Percentiles rank a stretch among this genome's conserved stretches.
These are phyloP conservation scores for Macrophomina tecta DNA, from an alignment of 2,329 filamentous ascomycete species.

Conservation along the genomic window DNA sequence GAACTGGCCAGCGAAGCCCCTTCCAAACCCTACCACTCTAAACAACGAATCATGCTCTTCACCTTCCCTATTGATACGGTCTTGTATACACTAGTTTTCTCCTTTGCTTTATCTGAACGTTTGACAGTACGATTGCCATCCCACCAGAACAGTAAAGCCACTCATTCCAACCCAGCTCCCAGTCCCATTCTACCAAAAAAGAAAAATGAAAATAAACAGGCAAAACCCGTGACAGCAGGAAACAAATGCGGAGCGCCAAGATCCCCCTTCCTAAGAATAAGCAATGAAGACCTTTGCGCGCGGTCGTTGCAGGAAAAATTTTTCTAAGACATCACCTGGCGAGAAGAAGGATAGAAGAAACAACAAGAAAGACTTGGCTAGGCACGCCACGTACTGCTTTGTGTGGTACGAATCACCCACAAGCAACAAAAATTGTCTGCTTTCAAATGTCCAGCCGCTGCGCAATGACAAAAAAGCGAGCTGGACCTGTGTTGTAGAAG, in stretches of 20 bases:
- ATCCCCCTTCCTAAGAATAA: neutral
- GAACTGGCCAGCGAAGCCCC: neutral
- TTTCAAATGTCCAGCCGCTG: constrained; percentile 14
- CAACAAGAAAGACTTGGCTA: neutral
- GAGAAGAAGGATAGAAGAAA: neutral
- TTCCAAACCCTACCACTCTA: neutral
- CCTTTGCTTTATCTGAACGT: neutral
- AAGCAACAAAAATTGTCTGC: neutral
- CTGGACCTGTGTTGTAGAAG: constrained; percentile 21
- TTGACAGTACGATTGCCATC: neutral
- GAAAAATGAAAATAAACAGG: neutral
- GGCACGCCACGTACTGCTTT: constrained; percentile 6
- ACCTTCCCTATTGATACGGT: neutral
- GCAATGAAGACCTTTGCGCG: constrained; percentile 3
- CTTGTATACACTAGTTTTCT: neutral
- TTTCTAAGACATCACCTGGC: neutral
- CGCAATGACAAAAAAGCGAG: neutral
- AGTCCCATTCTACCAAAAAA: neutral
- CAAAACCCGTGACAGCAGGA: neutral
- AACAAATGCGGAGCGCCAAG: neutral
- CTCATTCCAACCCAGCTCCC: neutral
- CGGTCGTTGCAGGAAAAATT: neutral
- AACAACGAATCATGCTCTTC: neutral
- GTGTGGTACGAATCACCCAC: constrained; percentile 8
- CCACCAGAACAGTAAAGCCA: neutral